Percentiles rank a stretch among this genome's conserved stretches.
phyloP scores from a whole-genome alignment of 1,284 basidiomycete genomes.

The Marasmius tenuissimus region DNA sequence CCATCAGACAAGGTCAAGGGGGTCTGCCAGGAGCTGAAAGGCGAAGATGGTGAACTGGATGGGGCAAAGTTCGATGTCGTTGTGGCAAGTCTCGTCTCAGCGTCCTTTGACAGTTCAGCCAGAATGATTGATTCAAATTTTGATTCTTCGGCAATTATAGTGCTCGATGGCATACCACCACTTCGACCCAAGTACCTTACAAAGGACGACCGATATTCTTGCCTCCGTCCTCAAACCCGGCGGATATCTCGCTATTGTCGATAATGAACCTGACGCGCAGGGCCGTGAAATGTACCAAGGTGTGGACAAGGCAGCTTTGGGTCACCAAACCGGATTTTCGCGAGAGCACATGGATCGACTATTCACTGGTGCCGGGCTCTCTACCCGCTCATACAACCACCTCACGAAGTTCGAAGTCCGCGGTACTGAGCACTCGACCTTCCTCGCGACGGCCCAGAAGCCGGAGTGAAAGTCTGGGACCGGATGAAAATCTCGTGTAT shows the following conservation, averaged over 20 bases:
- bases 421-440: neutral
- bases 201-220: conserved; percentile 49
- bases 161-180: conserved; percentile 72
- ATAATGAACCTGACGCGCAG: conserved; percentile 22
- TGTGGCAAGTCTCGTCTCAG: conserved; percentile 31
- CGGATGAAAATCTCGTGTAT: neutral
- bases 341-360: neutral
- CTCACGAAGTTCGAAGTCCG: neutral
- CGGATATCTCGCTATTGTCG: conserved; percentile 59
- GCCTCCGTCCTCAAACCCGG: conserved; percentile 57
- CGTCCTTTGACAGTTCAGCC: neutral
- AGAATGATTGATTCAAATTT: neutral
- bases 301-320: conserved; percentile 12
- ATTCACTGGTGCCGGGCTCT: neutral
- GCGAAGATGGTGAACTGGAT: conserved; percentile 46
- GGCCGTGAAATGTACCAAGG: conserved; percentile 1
- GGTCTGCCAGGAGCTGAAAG: conserved; percentile 47
- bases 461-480: neutral
- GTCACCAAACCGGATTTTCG: conserved; percentile 10
- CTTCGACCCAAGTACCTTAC: conserved; percentile 43
- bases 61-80: conserved; percentile 62
- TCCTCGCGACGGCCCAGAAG: neutral
- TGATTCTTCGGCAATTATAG: conserved; percentile 31
- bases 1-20: conserved; percentile 57
- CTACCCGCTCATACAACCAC: neutral